phyloP scores from a whole-genome alignment of 2,329 filamentous ascomycete genomes.

The Colletotrichum sidae region DNA sequence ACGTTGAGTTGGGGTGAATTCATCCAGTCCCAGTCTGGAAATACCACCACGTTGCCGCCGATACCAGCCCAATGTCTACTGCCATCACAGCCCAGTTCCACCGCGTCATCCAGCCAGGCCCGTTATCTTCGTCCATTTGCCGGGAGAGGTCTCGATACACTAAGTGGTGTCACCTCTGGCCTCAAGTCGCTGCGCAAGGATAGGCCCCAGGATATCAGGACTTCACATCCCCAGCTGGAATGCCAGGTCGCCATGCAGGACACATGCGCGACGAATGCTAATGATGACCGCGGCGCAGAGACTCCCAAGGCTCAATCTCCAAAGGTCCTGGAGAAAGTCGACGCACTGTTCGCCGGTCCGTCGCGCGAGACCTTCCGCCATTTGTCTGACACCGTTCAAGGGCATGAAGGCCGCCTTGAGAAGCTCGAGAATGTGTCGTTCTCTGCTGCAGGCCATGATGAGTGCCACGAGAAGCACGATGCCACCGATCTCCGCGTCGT shows the following conservation, averaged over 20 bases:
- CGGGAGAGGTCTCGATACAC: conserved; percentile 66
- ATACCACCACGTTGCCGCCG: conserved; percentile 52
- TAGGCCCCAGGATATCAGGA: conserved; percentile 40
- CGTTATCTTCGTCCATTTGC: conserved; percentile 67
- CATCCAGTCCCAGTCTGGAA: conserved; percentile 52
- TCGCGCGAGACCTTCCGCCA: conserved; percentile 55
- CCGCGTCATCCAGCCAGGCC: conserved; percentile 61
- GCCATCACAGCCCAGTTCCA: conserved; percentile 65
- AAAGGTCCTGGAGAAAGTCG: conserved; percentile 14
- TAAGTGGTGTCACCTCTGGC: conserved; percentile 54
- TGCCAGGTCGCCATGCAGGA: conserved; percentile 39
- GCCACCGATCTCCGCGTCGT: conserved; percentile 74
- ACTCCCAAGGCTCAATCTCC: conserved; percentile 39
- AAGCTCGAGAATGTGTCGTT: conserved; percentile 78
- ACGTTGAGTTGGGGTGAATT: conserved; percentile 64
- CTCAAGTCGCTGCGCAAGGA: conserved; percentile 47
- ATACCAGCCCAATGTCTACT: conserved; percentile 63
- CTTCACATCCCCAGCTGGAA: conserved; percentile 30
- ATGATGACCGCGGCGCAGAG: conserved; percentile 41
- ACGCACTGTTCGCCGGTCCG: conserved; percentile 38
- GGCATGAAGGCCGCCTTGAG: conserved; percentile 74
- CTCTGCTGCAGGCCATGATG: conserved; percentile 73
- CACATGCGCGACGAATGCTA: conserved; percentile 42
- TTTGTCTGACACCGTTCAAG: conserved; percentile 64
- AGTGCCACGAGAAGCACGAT: conserved; percentile 76